Evolutionary conservation across 306 rosid species (phyloP).

Genomic region (Lathyrus oleraceus): DNA sequence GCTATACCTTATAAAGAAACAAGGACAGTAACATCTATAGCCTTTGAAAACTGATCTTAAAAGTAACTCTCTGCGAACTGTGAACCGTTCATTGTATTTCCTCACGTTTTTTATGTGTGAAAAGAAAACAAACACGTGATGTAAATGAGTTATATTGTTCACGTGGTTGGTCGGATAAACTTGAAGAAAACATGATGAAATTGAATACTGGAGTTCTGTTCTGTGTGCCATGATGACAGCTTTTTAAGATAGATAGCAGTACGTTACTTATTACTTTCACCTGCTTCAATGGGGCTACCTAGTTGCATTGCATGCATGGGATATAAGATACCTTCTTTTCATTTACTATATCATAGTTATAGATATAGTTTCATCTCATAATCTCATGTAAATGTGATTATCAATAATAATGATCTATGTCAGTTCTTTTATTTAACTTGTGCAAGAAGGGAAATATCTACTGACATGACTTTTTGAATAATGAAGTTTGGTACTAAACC

Average conservation of each 20-base stretch:
- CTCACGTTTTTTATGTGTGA: conserved; percentile 61
- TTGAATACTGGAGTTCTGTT: background rate
- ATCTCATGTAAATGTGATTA: too few relatives aligned
- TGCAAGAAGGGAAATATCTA: too few relatives aligned
- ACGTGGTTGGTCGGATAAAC: conserved; percentile 7
- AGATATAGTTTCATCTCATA: too few relatives aligned
- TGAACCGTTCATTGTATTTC: conserved; percentile 44
- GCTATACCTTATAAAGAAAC: conserved; percentile 45
- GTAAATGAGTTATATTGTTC: background rate
- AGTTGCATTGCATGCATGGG: background rate
- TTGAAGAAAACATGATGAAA: background rate
- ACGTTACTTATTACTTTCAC: background rate
- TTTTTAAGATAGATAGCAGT: background rate
- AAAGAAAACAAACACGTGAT: conserved; percentile 49
- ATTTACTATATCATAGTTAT: background rate
- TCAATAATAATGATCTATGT: too few relatives aligned
- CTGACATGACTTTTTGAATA: too few relatives aligned
- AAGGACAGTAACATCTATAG: conserved; percentile 35
- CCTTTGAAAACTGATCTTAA: conserved; percentile 29
- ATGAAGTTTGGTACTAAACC: too few relatives aligned
- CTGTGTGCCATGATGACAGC: background rate
- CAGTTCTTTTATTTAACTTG: too few relatives aligned
- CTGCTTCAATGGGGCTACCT: conserved; percentile 5
- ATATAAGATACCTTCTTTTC: background rate
- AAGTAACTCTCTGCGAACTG: conserved; percentile 8